Base-by-base conservation (phyloP, 345 rosid genomes). In the Lumnitzera littorea region DNA sequence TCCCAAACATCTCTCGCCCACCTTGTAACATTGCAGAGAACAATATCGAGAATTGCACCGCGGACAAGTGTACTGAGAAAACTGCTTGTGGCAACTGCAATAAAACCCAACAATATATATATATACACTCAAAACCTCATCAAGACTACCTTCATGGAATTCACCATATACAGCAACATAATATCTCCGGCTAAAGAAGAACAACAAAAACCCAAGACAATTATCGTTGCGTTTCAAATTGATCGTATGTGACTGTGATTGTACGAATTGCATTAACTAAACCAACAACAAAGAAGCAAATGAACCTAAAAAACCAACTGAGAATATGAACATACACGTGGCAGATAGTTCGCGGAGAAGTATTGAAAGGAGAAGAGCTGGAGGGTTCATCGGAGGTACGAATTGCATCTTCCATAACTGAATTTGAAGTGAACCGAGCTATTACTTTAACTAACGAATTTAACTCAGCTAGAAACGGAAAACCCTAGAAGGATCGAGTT, bases 31-130 rank as follows among this genome's bases (percentile, higher is more conserved):
- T 25, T 67, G 77, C 47, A 84, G 91, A 8, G 97, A 88, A 55
- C 96, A 90, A 67, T 94, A 90, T 0, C 96, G 87, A 27, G 84
- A 79, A 72, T 88, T 90, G 82, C 97, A 94, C 63, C 99, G 83
- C 46, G 97, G 97, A 61, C 99, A 88, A 64, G 97, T 88, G 24
- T 94, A 94, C 59, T 84, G 91, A 7, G 99, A 82, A 68, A 90
- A 94, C 61, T 94, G 96, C 72, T 88, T 94, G 65, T 86, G 87
- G 65, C 97, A 87, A 51, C 91, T 82, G 68, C 15, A 64, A 31
- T 48, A 25, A 43, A 70, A 53, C 9, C 11, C 23, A 20, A 20
- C 20, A 20, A 20, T 20, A 20, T 20, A 20, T 20, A 20, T 20
- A 20, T 20, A 20, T 20, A 20, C 20, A 20, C 13, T 25, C 11